These are phyloP conservation scores for Didymella exigua DNA, from an alignment of 2,329 filamentous ascomycete species.

Conservation along the genomic window DNA sequence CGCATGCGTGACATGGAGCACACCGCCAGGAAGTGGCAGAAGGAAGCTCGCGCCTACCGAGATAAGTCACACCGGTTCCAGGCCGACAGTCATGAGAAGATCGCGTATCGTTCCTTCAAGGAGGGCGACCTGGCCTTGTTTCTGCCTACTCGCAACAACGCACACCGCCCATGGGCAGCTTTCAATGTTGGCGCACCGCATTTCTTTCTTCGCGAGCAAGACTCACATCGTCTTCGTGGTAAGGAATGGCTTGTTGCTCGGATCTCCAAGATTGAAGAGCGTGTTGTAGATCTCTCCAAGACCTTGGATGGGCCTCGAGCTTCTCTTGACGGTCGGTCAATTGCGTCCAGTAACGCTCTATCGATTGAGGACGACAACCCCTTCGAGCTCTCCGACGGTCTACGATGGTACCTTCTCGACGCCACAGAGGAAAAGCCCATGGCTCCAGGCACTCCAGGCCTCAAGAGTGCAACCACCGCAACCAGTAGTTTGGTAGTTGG, in stretches of 20 bases:
- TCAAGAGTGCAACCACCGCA: slow-evolving; percentile 84
- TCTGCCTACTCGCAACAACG: slow-evolving; percentile 91
- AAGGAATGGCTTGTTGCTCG: slow-evolving; percentile 97
- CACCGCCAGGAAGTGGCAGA: slow-evolving; percentile 89
- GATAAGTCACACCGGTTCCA: slow-evolving; percentile 83
- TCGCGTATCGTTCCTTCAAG: slow-evolving; percentile 94
- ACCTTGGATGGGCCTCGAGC: slow-evolving; percentile 62
- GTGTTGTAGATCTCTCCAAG: slow-evolving; percentile 89
- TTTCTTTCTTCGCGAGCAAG: slow-evolving; percentile 93
- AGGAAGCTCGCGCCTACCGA: slow-evolving; percentile 82
- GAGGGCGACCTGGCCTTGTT: slow-evolving; percentile 95
- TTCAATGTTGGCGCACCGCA: slow-evolving; percentile 98
- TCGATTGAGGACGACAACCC: slow-evolving; percentile 89
- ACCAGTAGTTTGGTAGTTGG: slow-evolving; percentile 87
- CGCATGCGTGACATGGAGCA: slow-evolving; percentile 93
- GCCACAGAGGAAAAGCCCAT: slow-evolving; percentile 92
- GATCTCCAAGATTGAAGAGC: slow-evolving; percentile 88
- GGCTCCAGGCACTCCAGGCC: slow-evolving; percentile 83
- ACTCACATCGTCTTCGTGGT: slow-evolving; percentile 79
- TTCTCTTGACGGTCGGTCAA: slow-evolving; percentile 53
- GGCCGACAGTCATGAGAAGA: slow-evolving; percentile 91
- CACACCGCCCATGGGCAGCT: slow-evolving; percentile 93
- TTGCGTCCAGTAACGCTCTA: slow-evolving; percentile 59
- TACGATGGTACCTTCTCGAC: slow-evolving; percentile 96
- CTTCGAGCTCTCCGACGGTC: slow-evolving; percentile 91